Evolutionary conservation across 2,329 filamentous ascomycete genomes (phyloP), one percentile per base, ranked within the genome.

Genomic region (Trichoderma afroharzianum): DNA sequence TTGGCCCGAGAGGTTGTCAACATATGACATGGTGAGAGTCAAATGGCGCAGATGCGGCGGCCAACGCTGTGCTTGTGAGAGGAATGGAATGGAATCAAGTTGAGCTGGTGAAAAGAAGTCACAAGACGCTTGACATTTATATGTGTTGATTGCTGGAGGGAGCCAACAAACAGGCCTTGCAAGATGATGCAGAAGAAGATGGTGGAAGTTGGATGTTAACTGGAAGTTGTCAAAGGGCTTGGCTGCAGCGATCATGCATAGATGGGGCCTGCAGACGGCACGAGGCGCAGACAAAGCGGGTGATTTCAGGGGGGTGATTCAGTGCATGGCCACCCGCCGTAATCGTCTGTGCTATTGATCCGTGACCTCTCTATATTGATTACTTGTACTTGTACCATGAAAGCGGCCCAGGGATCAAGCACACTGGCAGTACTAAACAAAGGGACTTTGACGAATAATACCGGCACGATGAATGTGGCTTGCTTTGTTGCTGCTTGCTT

Each of bases 251-350:
- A n/a, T 21, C 15, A n/a, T 30, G 55, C 15, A 18, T 33, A 18
- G 64, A 36, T 21, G 47, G 47, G 47, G 36, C 39, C 50, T 68
- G 64, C 64, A 33, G 53, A 30, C 7, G 18, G 68, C 69, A 71
- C 62, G 63, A 71, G 69, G 63, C 68, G 68, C 69, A 55, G 69
- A 43, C 63, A 62, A 9, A 59, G 28, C n/a, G 47, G 63, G 33
- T 66, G 28, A 33, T 26, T 43, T 47, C 57, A 33, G 57, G 57
- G 26, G 33, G 43, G n/a, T 33, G 30, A 11, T 47, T 32, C 55
- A 32, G 69, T 15, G 61, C 24, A 43, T 32, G 24, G 62, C 2
- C 62, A 14, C 50, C 2, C 62, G 39, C 50, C 66, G 28, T 39
- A 59, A 53, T 9, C 47, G 7, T 4, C 55, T n/a, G n/a, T n/a